phyloP scores from a whole-genome alignment of 192 early-diverging fungal genomes.

The Coemansia sp. region DNA sequence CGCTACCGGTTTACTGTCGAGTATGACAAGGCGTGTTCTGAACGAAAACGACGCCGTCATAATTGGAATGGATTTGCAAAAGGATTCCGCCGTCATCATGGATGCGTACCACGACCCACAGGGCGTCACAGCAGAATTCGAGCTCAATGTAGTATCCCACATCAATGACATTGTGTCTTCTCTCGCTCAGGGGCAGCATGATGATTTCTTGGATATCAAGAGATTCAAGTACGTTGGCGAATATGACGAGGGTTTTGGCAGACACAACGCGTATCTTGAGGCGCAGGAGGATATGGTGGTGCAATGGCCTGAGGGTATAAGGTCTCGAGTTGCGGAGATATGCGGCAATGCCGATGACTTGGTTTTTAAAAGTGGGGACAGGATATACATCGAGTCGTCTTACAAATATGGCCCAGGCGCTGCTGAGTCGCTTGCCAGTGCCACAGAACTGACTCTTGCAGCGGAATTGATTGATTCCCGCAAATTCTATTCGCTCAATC shows the following conservation, averaged over 20 bases:
- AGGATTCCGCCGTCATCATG: constrained; percentile 67
- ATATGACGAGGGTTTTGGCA: constrained; percentile 72
- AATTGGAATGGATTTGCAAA: constrained; percentile 85
- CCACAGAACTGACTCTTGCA: constrained; percentile 50
- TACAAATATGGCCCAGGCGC: constrained; percentile 77
- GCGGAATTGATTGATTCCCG: constrained; percentile 59
- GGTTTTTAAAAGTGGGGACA: constrained; percentile 68
- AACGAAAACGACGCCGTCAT: constrained; percentile 72
- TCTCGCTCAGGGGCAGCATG: constrained; percentile 10
- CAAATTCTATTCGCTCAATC: constrained; percentile 58
- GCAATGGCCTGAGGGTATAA: constrained; percentile 42
- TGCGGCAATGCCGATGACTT: constrained; percentile 34
- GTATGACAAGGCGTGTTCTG: constrained; percentile 60
- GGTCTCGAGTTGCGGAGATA: constrained; percentile 14
- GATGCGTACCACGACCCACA: constrained; percentile 84
- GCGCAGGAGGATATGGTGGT: constrained; percentile 58
- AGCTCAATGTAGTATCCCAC: constrained; percentile 81
- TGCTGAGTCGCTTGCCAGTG: constrained; percentile 53
- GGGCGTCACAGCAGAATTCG: constrained; percentile 76
- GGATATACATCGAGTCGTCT: constrained; percentile 87
- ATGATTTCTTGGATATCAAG: constrained; percentile 58
- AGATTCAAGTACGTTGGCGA: constrained; percentile 72
- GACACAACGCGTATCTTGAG: constrained; percentile 80
- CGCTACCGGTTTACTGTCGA: constrained; percentile 66
- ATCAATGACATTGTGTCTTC: constrained; percentile 69